Evolutionary conservation across 331 rosid genomes (phyloP).

Genomic region (Quercus lobata): DNA sequence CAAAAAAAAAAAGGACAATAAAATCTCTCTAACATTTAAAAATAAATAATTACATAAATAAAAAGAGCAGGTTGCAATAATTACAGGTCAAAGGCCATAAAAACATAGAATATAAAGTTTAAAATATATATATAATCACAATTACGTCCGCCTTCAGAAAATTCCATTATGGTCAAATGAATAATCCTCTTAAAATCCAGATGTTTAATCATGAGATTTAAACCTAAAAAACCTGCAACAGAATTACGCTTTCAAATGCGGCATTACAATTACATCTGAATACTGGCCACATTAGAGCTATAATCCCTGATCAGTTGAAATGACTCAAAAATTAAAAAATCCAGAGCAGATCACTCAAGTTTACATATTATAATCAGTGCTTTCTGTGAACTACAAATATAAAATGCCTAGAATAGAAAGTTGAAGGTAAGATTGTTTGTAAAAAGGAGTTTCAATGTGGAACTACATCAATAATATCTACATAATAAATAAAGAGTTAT

Average conservation of each 20-base stretch:
- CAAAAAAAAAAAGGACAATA: constrained; percentile 25
- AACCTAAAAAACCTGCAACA: background rate
- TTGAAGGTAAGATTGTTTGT: background rate
- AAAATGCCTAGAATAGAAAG: background rate
- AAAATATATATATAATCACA: background rate
- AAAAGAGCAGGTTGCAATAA: background rate
- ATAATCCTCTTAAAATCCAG: background rate
- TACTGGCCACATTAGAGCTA: background rate
- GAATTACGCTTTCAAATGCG: background rate
- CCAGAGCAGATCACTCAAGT: background rate
- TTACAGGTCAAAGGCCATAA: background rate
- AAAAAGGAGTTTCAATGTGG: background rate
- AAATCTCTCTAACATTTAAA: background rate
- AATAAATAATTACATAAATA: background rate
- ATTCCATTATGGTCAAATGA: background rate
- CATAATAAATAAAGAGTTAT: background rate
- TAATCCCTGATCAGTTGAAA: background rate
- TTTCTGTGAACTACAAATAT: background rate
- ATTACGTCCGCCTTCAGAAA: too few species aligned
- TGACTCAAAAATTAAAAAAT: background rate
- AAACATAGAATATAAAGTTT: background rate
- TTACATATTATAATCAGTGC: background rate
- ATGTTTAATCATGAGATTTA: background rate
- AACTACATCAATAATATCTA: background rate
- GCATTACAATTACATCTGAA: background rate